Evolutionary conservation across 495 filamentous ascomycete genomes (phyloP), one percentile per base, ranked within the genome.

Genomic region (Penicillium bovifimosum): DNA sequence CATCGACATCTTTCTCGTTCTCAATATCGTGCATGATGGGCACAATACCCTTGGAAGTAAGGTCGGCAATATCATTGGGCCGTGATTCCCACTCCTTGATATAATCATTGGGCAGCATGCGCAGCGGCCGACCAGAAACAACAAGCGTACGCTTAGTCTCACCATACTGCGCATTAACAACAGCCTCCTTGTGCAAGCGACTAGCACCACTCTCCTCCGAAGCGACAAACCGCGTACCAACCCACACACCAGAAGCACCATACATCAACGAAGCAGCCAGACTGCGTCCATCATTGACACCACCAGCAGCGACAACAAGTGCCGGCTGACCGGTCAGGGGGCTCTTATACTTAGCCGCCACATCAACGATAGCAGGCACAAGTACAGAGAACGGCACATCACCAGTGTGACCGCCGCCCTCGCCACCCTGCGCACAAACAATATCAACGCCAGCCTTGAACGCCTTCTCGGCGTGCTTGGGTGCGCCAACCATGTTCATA

Each of bases 401-500:
- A 5, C 87, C 87, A 11, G 87, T 91, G 64, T 91, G 87, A 0
- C 87, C 87, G 3, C 87, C 87, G 0, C 86, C 87, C 64, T 91
- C 87, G 18, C 86, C 85, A 8, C 87, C 87, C 72, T 91, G 87
- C 28, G 87, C 81, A 59, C 88, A 93, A 8, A 95, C 82, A 62
- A 95, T 83, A 66, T 95, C 90, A 13, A 90, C 87, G 9, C 90
- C 90, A 0, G 81, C 76, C 35, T 86, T 78, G 4, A 96, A 75
- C 26, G 90, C 90, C 74, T 95, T 93, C 60, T 80, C 78, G 0
- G 90, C 90, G 65, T 96, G 90, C 59, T 83, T 86, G n/a, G 90
- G 90, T 43, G 85, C 82, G 0, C 90, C 90, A n/a, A 95, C 90
- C 90, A 96, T 96, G 64, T 95, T 96, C 90, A 95, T 95, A 18